Evolutionary conservation across 495 filamentous ascomycete genomes (phyloP), one percentile per base, ranked within the genome.

Genomic region (Friedmanniomyces simplex): DNA sequence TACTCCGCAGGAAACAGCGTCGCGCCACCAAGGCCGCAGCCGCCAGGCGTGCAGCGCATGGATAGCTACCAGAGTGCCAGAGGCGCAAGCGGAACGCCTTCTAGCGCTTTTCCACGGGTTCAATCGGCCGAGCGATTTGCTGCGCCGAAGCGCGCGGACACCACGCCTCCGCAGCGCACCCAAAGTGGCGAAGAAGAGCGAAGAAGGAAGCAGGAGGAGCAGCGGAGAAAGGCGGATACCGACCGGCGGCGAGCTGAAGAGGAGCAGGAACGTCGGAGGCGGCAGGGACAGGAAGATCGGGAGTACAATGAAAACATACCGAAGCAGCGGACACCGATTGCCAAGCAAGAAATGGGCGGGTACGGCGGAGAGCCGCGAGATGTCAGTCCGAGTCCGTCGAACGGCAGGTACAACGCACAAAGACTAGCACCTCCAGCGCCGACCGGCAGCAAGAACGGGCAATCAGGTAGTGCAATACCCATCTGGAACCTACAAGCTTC

Each of bases 291-390:
- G 59, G 89, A 88, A 63, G 61, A 63, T 41, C 61, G 52, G 30
- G 86, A 81, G 20, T 95, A 91, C 68, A 93, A 95, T 69, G 82
- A 86, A 18, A 85, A 85, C 13, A 67, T 95, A 46, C 89, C 90
- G 16, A 83, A 94, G 72, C 78, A 77, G 13, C 83, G 86, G 56
- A 71, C 78, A 3, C 86, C 88, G 0, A 66, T 88, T 34, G 90
- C 88, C 18, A 86, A 96, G 66, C 90, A 96, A 69, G 90, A 95
- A 52, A 42, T 67, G 28, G 76, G 86, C 12, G 86, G 84, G 61
- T 79, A 82, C 45, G 76, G 77, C 43, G 74, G 68, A 47, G 66
- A 70, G 28, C 65, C 73, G 22, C 61, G 70, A 24, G 69, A 77
- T 20, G 60, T 37, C 32, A 62, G 55, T 46, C 81, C 36, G 69